Evolutionary conservation across 129 eudicot species (phyloP), one percentile per base, ranked within the genome.

Genomic region (Deinandra increscens): DNA sequence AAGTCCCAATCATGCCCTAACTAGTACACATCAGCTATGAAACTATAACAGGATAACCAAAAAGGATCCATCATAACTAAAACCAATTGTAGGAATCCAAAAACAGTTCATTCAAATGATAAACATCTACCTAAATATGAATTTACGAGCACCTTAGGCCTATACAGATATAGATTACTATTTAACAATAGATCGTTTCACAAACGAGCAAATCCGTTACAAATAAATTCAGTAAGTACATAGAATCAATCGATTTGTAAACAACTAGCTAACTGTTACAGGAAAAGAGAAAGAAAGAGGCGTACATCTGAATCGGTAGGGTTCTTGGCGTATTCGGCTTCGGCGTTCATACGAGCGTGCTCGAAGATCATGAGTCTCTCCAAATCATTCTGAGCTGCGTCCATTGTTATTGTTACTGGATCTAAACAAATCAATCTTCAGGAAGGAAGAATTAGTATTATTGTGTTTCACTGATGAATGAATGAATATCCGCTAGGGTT

Each of bases 361-460:
- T 76, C 80, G 58, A 76, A 76, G 23, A 59, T 68, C 80, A 68
- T 69, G 19, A 69, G 70, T 68, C 75, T 48, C 64, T 76, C 70
- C 9, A 69, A 29, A 31, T 60, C 80, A 60, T 15, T 49, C 17
- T 49, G 75, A 22, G 37, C 49, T 33, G 60, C 58, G 23, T 72
- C 76, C 76, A 72, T 72, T 60, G 76, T 60, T 45, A 72, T 72
- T 60, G 76, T 60, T 45, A 6, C 33, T 39, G 29, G 64, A 68
- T 31, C 48, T 10, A 39, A 38, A n/a, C n/a, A n/a, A n/a, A n/a
- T n/a, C n/a, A n/a, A 69, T 38, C 67, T 50, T 11, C 37, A 33
- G 5, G 5, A 5, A 33, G 19, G 3, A 38, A 31, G 9, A 18
- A 12, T 4, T n/a, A n/a, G n/a, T n/a, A n/a, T n/a, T n/a, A n/a